Evolutionary conservation across 129 eudicot species (phyloP).

Genomic region (Artemisia argyi): DNA sequence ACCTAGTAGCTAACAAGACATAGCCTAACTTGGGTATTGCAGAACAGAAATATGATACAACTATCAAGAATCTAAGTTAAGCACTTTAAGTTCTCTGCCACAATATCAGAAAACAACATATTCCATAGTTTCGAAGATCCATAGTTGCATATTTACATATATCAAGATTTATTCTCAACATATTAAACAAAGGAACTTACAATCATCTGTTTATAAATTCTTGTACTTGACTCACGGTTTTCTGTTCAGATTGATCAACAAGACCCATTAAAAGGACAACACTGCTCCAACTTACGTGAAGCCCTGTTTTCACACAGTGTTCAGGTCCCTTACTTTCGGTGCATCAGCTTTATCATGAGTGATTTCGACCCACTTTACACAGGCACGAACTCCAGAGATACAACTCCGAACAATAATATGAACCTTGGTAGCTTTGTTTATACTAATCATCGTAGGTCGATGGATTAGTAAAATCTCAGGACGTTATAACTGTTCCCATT

Average conservation of each 20-base stretch:
- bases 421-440: neutral
- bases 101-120: neutral
- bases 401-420: constrained; percentile 1
- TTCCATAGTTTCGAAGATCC: neutral
- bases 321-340: neutral
- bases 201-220: constrained; percentile 5
- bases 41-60: neutral
- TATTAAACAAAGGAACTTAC: constrained; percentile 10
- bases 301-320: neutral
- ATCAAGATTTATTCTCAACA: neutral
- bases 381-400: constrained; percentile 1
- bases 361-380: constrained; percentile 8
- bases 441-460: neutral
- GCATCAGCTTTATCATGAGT: neutral
- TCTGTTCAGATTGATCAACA: constrained; percentile 4
- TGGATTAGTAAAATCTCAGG: neutral
- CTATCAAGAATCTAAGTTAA: neutral
- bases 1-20: neutral
- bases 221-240: constrained; percentile 10
- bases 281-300: constrained; percentile 12
- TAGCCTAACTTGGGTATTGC: neutral
- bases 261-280: constrained; percentile 1
- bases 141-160: neutral
- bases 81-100: neutral
- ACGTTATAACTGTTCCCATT: too few species aligned